Conservation (phyloP, 192 early-diverging fungal species). For the Phycomyces nitens region DNA sequence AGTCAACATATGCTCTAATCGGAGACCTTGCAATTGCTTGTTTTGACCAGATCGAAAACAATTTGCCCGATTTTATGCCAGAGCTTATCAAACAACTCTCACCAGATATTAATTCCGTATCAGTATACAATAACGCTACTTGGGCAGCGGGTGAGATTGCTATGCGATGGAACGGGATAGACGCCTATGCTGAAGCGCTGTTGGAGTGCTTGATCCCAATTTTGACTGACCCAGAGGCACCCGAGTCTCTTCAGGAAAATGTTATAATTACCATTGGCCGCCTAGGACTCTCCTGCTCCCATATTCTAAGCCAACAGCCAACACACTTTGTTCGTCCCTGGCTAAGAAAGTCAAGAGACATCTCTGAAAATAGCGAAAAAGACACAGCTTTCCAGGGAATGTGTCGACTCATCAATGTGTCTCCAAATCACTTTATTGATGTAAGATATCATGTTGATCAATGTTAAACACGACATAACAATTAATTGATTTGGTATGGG, state of each 20-base stretch:
- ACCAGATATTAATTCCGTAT: background rate
- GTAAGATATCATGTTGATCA: no score
- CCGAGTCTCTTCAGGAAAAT: conserved; percentile 79
- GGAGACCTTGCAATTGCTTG: conserved; percentile 16
- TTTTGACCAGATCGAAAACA: conserved; percentile 5
- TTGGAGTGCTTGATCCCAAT: conserved; percentile 80
- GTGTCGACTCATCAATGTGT: conserved; percentile 44
- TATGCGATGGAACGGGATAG: conserved; percentile 77
- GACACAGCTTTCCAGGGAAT: conserved; percentile 79
- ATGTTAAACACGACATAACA: no score
- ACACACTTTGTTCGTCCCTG: conserved; percentile 77
- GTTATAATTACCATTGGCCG: conserved; percentile 95
- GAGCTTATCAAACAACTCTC: conserved; percentile 1
- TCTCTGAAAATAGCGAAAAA: conserved; percentile 93
- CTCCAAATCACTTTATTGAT: background rate
- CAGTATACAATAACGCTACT: conserved; percentile 93
- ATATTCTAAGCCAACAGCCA: conserved; percentile 77
- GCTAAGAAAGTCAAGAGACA: conserved; percentile 68
- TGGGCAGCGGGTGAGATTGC: conserved; percentile 98
- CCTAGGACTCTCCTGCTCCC: conserved; percentile 78
- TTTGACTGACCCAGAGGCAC: conserved; percentile 60
- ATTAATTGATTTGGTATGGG: background rate
- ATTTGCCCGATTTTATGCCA: background rate
- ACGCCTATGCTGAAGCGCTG: conserved; percentile 67
- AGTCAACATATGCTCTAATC: conserved; percentile 20